Evolutionary conservation across 1,284 basidiomycete species (phyloP).

Genomic region (Malassezia dermatis): DNA sequence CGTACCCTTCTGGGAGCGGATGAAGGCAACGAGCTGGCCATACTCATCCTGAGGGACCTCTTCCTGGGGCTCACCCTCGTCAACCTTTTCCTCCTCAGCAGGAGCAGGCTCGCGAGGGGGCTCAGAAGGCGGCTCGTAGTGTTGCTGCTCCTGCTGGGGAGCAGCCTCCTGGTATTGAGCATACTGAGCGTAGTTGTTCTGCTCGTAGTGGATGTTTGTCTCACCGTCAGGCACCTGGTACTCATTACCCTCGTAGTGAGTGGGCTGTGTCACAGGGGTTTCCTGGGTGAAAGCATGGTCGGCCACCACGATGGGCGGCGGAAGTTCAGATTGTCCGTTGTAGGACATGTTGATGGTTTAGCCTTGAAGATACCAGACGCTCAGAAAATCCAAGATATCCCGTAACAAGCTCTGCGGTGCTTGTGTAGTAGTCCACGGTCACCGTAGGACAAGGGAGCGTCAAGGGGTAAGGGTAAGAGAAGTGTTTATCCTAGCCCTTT

Average conservation of each 20-base stretch:
- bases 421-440: slow-evolving; percentile 9
- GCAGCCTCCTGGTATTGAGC: slow-evolving; percentile 1
- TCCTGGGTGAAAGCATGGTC: slow-evolving; percentile 16
- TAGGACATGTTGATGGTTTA: not conserved
- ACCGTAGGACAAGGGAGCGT: slow-evolving; percentile 9
- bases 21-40: slow-evolving; percentile 39
- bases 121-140: not conserved
- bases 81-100: not conserved
- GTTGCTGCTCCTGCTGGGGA: slow-evolving; percentile 4
- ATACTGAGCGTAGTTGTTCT: not conserved
- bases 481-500: slow-evolving; percentile 9
- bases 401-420: slow-evolving; percentile 7
- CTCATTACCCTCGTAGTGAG: slow-evolving; percentile 1
- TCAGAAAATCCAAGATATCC: slow-evolving; percentile 10
- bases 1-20: slow-evolving; percentile 34
- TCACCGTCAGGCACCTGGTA: slow-evolving; percentile 2
- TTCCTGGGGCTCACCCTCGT: slow-evolving; percentile 10
- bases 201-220: slow-evolving; percentile 6
- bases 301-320: slow-evolving; percentile 17
- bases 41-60: slow-evolving; percentile 46
- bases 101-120: not conserved
- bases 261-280: slow-evolving; percentile 13
- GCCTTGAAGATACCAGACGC: slow-evolving; percentile 12
- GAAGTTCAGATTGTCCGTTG: slow-evolving; percentile 9
- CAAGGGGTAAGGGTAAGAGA: slow-evolving; percentile 5